Evolutionary conservation across 2,329 filamentous ascomycete species (phyloP), one percentile per base, ranked within the genome.

Genomic region (Knoxdaviesia proteae): DNA sequence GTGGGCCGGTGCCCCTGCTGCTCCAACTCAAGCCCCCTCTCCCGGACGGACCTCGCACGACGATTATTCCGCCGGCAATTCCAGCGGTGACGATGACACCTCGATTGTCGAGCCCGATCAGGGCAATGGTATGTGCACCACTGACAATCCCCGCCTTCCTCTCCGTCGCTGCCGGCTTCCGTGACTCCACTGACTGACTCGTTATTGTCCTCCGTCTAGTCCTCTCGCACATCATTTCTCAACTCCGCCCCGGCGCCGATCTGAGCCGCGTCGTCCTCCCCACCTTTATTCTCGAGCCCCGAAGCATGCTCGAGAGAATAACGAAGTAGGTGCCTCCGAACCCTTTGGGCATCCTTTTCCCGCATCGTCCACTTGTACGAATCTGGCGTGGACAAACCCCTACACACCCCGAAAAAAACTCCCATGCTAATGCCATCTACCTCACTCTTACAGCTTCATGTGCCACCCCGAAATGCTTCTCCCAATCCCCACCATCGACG

Each of bases 271-370:
- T 98, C 48, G 88, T 90, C 34, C 68, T 98, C 44, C 90, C 90
- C 36, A 98, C 90, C 40, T 98, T 98, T 59, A 98, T 98, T 54
- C 75, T 98, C 52, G 90, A 98, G 61, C 90, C 90, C 30, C 78
- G 87, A 55, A 94, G 87, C 52, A 98, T 98, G 90, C 67, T 98
- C 53, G 90, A 98, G 63, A 77, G 90, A 52, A 98, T 98, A 58
- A 98, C 90, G 54, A 98, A 98, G 87, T 94, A 65, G 50, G 76
- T 20, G 20, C 20, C 3, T 20, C 20, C 20, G 20, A 20, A 20
- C 20, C 20, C 20, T 20, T 20, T 20, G 20, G 20, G 20, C 2
- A 20, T 20, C 20, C 20, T 20, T 20, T 20, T 20, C 20, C 20
- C 20, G 20, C 20, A 2, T 20, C 20, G 20, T 20, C 20, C 20